phyloP scores from a whole-genome alignment of 208 protist species.

The Trichomonas tenax region DNA sequence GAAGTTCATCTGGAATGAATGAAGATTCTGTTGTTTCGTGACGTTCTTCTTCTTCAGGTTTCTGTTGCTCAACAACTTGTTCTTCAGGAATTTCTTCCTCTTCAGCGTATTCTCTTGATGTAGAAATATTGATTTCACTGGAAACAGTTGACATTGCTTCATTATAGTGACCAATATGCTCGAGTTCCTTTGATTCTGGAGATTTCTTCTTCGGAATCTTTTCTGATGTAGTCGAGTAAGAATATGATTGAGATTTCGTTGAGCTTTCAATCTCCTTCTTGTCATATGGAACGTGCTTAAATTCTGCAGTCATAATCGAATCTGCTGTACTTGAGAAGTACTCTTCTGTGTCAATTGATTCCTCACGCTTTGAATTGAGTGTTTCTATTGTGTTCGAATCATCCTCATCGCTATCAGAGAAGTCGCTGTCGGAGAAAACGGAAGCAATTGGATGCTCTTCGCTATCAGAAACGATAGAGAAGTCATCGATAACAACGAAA shows the following conservation, averaged over 20 bases:
- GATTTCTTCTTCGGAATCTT: neutral
- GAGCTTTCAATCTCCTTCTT: neutral
- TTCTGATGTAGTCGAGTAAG: neutral
- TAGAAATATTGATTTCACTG: neutral
- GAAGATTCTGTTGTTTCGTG: neutral
- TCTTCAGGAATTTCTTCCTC: neutral
- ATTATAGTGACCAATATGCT: neutral
- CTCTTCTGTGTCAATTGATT: neutral
- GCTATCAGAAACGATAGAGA: neutral
- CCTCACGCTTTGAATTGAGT: neutral
- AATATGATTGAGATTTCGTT: neutral
- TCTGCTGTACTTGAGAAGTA: neutral
- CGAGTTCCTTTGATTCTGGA: neutral
- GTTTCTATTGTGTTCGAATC: neutral
- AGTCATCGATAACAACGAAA: neutral
- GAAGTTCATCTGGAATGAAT: neutral
- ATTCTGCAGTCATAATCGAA: neutral
- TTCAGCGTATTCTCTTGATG: neutral
- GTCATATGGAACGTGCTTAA: neutral
- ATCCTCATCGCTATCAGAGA: neutral
- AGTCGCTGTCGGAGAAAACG: neutral
- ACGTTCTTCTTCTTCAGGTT: neutral
- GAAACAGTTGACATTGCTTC: neutral
- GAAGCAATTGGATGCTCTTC: neutral
- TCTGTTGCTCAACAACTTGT: neutral